phyloP scores from a whole-genome alignment of 2,329 filamentous ascomycete genomes.

The Knoxdaviesia capensis region DNA sequence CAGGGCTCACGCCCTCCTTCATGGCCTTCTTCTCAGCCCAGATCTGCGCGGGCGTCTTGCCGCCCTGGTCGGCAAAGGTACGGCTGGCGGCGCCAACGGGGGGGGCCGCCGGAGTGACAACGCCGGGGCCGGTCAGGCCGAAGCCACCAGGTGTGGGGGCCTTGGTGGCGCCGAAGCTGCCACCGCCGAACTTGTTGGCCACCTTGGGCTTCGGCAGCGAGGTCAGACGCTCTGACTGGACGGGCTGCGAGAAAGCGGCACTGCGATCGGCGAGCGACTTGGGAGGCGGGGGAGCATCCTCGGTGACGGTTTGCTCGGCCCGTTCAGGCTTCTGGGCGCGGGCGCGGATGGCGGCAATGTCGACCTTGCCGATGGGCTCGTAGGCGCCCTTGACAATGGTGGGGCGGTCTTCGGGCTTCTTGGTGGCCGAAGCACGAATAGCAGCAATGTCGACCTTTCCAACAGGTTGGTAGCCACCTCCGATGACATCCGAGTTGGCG shows the following conservation, averaged over 20 bases:
- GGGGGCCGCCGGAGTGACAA: slow-evolving; percentile 29
- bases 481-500: slow-evolving; percentile 43
- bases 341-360: slow-evolving; percentile 83
- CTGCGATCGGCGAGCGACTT: slow-evolving; percentile 57
- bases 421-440: slow-evolving; percentile 56
- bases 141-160: slow-evolving; percentile 57
- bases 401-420: slow-evolving; percentile 56
- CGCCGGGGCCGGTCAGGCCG: slow-evolving; percentile 41
- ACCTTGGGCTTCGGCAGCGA: slow-evolving; percentile 88
- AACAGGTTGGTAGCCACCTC: slow-evolving; percentile 75
- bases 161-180: slow-evolving; percentile 70
- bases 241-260: slow-evolving; percentile 42
- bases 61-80: slow-evolving; percentile 84
- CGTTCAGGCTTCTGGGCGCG: slow-evolving; percentile 46
- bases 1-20: slow-evolving; percentile 32
- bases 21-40: slow-evolving; percentile 96
- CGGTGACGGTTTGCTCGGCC: slow-evolving; percentile 19
- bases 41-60: slow-evolving; percentile 88
- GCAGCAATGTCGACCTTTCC: slow-evolving; percentile 96
- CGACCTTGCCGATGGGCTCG: slow-evolving; percentile 87
- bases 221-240: slow-evolving; percentile 59
- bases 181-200: slow-evolving; percentile 64
- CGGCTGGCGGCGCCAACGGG: slow-evolving; percentile 67
- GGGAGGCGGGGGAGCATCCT: slow-evolving; percentile 17
- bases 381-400: slow-evolving; percentile 80